Percentiles rank a stretch among this genome's conserved stretches.
phyloP scores from a whole-genome alignment of 2,329 filamentous ascomycete genomes.

The Xenoacremonium recifei region DNA sequence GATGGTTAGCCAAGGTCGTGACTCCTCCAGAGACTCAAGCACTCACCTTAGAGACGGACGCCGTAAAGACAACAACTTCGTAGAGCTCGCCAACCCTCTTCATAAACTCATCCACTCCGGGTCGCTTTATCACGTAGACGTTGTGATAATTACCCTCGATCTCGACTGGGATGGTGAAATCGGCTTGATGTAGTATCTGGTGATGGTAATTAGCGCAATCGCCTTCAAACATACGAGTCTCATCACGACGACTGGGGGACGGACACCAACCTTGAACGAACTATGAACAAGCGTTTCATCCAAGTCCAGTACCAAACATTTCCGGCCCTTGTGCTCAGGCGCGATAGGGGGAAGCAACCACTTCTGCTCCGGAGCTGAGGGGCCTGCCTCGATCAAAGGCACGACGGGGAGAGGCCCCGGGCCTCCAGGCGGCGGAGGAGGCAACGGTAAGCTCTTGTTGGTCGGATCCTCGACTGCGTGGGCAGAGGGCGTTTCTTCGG shows the following conservation, averaged over 20 bases:
- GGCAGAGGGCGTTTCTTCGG: constrained; percentile 43
- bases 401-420: constrained; percentile 40
- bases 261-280: constrained; percentile 81
- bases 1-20: too few species aligned
- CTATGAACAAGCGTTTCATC: constrained; percentile 98
- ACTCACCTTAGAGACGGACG: constrained; percentile 90
- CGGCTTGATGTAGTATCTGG: constrained; percentile 93
- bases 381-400: constrained; percentile 40
- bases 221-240: background rate
- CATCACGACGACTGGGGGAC: background rate
- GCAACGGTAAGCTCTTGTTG: constrained; percentile 37
- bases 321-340: constrained; percentile 79
- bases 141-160: constrained; percentile 99
- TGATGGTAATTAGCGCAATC: constrained; percentile 17
- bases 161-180: constrained; percentile 98
- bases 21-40: too few species aligned
- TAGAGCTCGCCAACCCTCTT: constrained; percentile 97
- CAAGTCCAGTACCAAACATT: constrained; percentile 91
- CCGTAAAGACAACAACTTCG: constrained; percentile 97
- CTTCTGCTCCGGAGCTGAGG: constrained; percentile 46
- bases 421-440: constrained; percentile 46
- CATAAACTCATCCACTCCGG: constrained; percentile 99
- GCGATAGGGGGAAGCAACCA: constrained; percentile 80
- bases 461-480: constrained; percentile 37
- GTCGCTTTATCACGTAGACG: constrained; percentile 98